phyloP scores from a whole-genome alignment of 805 yeast genomes.

The Saccharomycopsis microspora region DNA sequence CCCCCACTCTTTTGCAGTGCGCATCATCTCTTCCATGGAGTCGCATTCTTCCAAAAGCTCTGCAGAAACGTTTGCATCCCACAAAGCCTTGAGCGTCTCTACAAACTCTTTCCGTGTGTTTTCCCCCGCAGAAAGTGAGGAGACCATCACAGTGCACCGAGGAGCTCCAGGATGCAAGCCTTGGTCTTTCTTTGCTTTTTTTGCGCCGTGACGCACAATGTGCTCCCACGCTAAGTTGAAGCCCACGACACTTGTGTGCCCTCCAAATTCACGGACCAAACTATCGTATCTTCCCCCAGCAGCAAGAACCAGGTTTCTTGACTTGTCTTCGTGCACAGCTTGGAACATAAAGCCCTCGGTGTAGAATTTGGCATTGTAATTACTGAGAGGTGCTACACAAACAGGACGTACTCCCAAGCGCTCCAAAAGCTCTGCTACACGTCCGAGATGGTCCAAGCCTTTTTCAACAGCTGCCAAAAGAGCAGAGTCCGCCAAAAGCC shows the following conservation, averaged over 20 bases:
- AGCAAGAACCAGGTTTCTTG: conserved; percentile 40
- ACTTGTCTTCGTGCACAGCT: conserved; percentile 57
- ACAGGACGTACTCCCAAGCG: conserved; percentile 50
- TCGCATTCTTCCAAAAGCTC: conserved; percentile 44
- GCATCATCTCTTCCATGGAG: conserved; percentile 65
- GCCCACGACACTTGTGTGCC: conserved; percentile 63
- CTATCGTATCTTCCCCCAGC: conserved; percentile 93
- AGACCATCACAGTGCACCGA: conserved; percentile 66
- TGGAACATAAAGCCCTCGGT: conserved; percentile 82
- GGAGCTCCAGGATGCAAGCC: no score
- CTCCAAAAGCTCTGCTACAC: conserved; percentile 42
- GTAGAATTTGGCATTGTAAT: conserved; percentile 73
- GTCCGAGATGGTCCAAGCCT: conserved; percentile 48
- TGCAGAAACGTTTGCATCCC: conserved; percentile 73
- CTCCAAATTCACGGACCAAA: conserved; percentile 43
- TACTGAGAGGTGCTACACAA: conserved; percentile 69
- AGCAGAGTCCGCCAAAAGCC: conserved; percentile 67
- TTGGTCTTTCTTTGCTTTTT: conserved; percentile 19
- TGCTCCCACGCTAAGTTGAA: conserved; percentile 68
- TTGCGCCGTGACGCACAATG: conserved; percentile 17
- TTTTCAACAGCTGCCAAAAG: conserved; percentile 47
- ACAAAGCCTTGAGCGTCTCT: conserved; percentile 48
- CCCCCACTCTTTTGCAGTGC: conserved; percentile 55
- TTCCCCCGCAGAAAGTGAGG: conserved; percentile 49
- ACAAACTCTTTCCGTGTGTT: conserved; percentile 38